phyloP scores from a whole-genome alignment of 495 filamentous ascomycete genomes.

The Daldinia loculata region DNA sequence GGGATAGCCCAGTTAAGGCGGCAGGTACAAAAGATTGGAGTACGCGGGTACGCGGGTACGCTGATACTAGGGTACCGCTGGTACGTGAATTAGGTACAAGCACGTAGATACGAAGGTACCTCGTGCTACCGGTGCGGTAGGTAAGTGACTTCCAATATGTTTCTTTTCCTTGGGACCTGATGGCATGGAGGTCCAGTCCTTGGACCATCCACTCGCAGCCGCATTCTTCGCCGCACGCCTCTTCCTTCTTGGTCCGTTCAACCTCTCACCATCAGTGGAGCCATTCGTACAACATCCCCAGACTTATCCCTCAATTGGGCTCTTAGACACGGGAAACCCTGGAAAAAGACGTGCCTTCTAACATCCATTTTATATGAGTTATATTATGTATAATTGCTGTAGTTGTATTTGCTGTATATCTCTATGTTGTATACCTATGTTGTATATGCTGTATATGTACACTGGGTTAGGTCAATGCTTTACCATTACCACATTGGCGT shows the following conservation, averaged over 20 bases:
- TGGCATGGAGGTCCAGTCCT: slow-evolving; percentile 17
- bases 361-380: neutral
- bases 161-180: slow-evolving; percentile 24
- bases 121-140: slow-evolving; percentile 16
- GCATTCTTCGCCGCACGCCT: slow-evolving; percentile 46
- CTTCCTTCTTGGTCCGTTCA: slow-evolving; percentile 39
- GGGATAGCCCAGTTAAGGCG: slow-evolving; percentile 34
- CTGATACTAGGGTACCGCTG: neutral
- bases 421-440: no score
- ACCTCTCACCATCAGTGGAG: slow-evolving; percentile 30
- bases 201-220: slow-evolving; percentile 42
- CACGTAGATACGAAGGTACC: slow-evolving; percentile 12
- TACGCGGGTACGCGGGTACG: slow-evolving; percentile 1
- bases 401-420: neutral
- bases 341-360: neutral
- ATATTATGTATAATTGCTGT: slow-evolving; percentile 7
- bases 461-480: neutral
- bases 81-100: neutral
- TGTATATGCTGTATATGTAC: neutral
- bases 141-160: slow-evolving; percentile 7
- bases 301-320: slow-evolving; percentile 30
- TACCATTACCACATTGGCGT: neutral
- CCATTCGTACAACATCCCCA: slow-evolving; percentile 33
- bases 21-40: slow-evolving; percentile 24
- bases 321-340: slow-evolving; percentile 6